Percentiles rank a stretch among this genome's conserved stretches.
These are phyloP conservation scores for Stentor coeruleus DNA, from an alignment of 73 alveolate species.

Conservation along the genomic window DNA sequence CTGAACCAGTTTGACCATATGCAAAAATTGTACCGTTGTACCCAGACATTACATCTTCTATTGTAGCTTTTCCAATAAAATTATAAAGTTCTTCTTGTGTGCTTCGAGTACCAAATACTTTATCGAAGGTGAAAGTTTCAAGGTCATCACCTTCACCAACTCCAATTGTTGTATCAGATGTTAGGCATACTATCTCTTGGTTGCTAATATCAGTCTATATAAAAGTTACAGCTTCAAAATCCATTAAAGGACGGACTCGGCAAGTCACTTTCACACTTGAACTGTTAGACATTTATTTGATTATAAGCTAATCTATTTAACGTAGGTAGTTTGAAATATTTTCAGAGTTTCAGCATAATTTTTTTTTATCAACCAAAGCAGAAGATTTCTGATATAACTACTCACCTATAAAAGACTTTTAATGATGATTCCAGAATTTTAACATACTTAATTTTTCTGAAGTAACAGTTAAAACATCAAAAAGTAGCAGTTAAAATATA, in stretches of 20 bases:
- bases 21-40: constrained; percentile 95
- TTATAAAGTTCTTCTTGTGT: constrained; percentile 45
- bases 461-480: too few relatives aligned
- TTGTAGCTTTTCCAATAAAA: constrained; percentile 43
- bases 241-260: constrained; percentile 18
- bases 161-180: background rate
- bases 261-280: background rate
- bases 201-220: background rate
- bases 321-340: too few relatives aligned
- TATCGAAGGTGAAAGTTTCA: constrained; percentile 43
- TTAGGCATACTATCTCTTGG: background rate
- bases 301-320: too few relatives aligned
- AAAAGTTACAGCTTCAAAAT: background rate
- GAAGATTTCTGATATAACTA: too few relatives aligned
- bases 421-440: too few relatives aligned
- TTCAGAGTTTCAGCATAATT: too few relatives aligned
- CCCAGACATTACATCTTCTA: constrained; percentile 77
- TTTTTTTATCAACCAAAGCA: too few relatives aligned
- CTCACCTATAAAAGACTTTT: too few relatives aligned
- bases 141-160: background rate
- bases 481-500: too few relatives aligned
- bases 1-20: constrained; percentile 97
- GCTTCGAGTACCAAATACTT: constrained; percentile 46
- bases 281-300: background rate
- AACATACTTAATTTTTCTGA: too few relatives aligned